Percentiles rank a stretch among this genome's conserved stretches.
phyloP scores from a whole-genome alignment of 2,329 filamentous ascomycete genomes.

The Penicillium sclerotigenum region DNA sequence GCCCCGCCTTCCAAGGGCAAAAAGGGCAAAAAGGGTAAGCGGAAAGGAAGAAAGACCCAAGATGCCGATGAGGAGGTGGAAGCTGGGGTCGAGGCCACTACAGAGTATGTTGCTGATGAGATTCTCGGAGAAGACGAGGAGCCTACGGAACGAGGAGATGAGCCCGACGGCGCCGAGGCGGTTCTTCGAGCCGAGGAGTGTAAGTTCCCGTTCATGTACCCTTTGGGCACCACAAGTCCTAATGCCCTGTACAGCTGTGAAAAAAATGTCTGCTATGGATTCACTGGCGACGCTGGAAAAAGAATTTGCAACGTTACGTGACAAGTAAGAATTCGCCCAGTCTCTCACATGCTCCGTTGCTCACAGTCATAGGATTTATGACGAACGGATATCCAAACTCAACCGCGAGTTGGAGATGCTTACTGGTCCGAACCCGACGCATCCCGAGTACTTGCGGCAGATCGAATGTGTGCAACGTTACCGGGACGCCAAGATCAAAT shows the following conservation, averaged over 20 bases:
- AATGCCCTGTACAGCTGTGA: slow-evolving; percentile 58
- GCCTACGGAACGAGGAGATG: slow-evolving; percentile 46
- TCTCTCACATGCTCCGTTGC: slow-evolving; percentile 1
- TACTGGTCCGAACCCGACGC: slow-evolving; percentile 60
- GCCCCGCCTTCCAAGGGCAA: slow-evolving; percentile 33
- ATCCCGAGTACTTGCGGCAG: slow-evolving; percentile 88
- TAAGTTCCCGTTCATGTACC: slow-evolving; percentile 30
- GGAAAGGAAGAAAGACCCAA: slow-evolving; percentile 44
- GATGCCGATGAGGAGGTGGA: slow-evolving; percentile 40
- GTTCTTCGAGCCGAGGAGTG: slow-evolving; percentile 51
- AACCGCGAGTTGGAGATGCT: slow-evolving; percentile 65
- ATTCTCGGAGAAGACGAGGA: slow-evolving; percentile 52
- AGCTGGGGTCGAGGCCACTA: slow-evolving; percentile 39
- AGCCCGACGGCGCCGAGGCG: slow-evolving; percentile 45
- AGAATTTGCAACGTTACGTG: slow-evolving; percentile 82
- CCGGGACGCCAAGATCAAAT: slow-evolving; percentile 72
- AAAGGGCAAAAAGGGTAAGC: slow-evolving; percentile 47
- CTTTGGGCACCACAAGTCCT: neutral
- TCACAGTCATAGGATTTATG: slow-evolving; percentile 64
- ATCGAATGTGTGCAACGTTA: slow-evolving; percentile 81
- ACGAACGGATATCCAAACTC: slow-evolving; percentile 78
- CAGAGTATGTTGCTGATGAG: slow-evolving; percentile 45
- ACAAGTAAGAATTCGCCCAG: slow-evolving; percentile 43
- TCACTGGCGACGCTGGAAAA: slow-evolving; percentile 77
- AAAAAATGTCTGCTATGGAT: slow-evolving; percentile 75